Percentiles rank a stretch among this genome's conserved stretches.
Conservation (phyloP, 495 filamentous ascomycete genomes). For the Penicillium angulare region DNA sequence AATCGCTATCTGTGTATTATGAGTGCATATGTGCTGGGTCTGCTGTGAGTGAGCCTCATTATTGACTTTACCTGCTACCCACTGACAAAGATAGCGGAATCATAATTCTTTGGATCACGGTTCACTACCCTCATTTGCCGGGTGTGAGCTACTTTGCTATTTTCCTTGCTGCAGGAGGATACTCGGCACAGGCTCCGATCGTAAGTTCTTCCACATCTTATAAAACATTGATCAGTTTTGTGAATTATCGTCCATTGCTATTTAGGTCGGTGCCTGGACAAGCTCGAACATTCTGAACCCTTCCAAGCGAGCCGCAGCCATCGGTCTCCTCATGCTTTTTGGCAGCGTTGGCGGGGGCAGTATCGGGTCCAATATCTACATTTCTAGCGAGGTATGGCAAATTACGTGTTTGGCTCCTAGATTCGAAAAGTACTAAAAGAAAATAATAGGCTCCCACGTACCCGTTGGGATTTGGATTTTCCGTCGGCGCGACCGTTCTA, state of each 20-base stretch:
- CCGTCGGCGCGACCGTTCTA: background rate
- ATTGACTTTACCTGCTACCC: no score
- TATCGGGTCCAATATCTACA: slow-evolving; percentile 12
- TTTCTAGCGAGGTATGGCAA: slow-evolving; percentile 7
- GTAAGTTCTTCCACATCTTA: background rate
- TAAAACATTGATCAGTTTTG: background rate
- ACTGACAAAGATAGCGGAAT: background rate
- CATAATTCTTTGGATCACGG: slow-evolving; percentile 11
- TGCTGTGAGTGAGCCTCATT: background rate
- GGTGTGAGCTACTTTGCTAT: slow-evolving; percentile 14
- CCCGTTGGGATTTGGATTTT: slow-evolving; percentile 8
- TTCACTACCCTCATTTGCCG: slow-evolving; percentile 3
- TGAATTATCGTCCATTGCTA: background rate
- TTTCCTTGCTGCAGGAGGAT: slow-evolving; percentile 13
- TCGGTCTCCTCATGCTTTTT: slow-evolving; percentile 4
- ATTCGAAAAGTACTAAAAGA: background rate
- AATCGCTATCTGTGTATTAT: background rate
- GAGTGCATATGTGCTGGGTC: slow-evolving; percentile 1
- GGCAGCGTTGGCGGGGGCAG: slow-evolving; percentile 1
- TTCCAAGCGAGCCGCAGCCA: slow-evolving; percentile 2
- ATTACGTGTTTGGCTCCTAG: background rate
- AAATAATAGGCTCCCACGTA: slow-evolving; percentile 4
- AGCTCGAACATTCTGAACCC: slow-evolving; percentile 4
- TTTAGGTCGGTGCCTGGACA: slow-evolving; percentile 5
- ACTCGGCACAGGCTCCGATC: slow-evolving; percentile 2